Conservation (phyloP, 176 grass and related monocot genomes). For the Rhynchospora tenuis region DNA sequence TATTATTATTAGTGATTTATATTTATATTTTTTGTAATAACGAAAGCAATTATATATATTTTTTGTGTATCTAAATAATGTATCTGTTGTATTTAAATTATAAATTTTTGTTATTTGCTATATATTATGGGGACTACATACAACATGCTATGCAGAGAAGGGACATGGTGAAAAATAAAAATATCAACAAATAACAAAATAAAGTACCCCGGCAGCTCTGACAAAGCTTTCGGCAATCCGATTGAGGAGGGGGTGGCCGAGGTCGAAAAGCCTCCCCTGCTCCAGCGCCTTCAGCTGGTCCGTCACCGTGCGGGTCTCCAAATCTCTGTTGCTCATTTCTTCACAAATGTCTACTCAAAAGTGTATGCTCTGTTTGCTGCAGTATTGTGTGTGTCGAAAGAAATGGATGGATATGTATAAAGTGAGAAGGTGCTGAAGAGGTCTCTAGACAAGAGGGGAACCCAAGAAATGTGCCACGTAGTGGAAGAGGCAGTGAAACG, state of each 20-base stretch:
- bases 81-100: too few species aligned
- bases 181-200: background rate
- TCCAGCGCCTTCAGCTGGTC: conserved; percentile 58
- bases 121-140: background rate
- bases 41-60: too few species aligned
- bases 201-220: conserved; percentile 64
- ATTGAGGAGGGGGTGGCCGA: conserved; percentile 78
- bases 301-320: conserved; percentile 48
- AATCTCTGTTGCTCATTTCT: conserved; percentile 20
- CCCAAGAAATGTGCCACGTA: background rate
- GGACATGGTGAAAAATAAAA: background rate
- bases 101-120: too few species aligned
- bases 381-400: background rate
- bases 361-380: background rate
- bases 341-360: background rate
- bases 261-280: conserved; percentile 56
- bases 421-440: background rate
- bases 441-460: background rate
- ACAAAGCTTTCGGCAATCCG: conserved; percentile 83
- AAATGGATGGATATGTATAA: background rate
- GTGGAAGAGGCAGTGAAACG: background rate
- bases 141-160: background rate
- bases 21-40: too few species aligned
- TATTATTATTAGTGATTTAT: too few species aligned
- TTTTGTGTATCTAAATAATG: too few species aligned